Evolutionary conservation across 306 rosid genomes (phyloP).

Genomic region (Argentina anserina): DNA sequence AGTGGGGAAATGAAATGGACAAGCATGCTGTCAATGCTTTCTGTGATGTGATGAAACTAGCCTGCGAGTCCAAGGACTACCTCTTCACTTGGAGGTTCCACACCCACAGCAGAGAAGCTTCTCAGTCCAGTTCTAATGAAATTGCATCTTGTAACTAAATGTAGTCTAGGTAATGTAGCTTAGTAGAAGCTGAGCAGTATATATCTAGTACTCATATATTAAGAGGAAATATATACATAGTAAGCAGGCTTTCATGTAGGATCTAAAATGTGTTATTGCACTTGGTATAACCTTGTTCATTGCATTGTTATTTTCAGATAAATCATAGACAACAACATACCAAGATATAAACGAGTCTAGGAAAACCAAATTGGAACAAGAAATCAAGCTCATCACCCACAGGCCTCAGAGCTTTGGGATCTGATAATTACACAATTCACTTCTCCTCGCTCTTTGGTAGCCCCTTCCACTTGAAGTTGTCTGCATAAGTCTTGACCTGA

Average conservation of each 20-base stretch:
- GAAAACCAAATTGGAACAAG: not conserved
- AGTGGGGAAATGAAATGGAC: conserved; percentile 53
- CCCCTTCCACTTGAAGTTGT: conserved; percentile 43
- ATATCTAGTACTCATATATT: not conserved
- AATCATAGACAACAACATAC: not conserved
- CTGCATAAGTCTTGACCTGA: conserved; percentile 33
- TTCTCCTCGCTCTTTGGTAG: conserved; percentile 18
- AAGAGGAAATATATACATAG: not conserved
- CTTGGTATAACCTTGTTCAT: not conserved
- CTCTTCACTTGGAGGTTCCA: conserved; percentile 87
- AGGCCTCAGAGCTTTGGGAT: not conserved
- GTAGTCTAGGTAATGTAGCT: conserved; percentile 5
- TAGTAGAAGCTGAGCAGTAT: not conserved
- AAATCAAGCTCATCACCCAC: not conserved
- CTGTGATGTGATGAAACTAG: conserved; percentile 62
- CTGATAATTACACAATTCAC: not conserved
- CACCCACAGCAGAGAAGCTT: conserved; percentile 46
- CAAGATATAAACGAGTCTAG: not conserved
- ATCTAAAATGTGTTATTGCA: not conserved
- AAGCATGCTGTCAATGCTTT: conserved; percentile 49
- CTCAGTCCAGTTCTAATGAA: conserved; percentile 44
- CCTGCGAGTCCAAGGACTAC: conserved; percentile 72
- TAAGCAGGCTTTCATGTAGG: not conserved
- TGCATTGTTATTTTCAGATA: not conserved
- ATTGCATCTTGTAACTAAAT: conserved; percentile 1